Base-by-base conservation (phyloP, 2,329 filamentous ascomycete species). In the Beauveria scarabaeidicola region DNA sequence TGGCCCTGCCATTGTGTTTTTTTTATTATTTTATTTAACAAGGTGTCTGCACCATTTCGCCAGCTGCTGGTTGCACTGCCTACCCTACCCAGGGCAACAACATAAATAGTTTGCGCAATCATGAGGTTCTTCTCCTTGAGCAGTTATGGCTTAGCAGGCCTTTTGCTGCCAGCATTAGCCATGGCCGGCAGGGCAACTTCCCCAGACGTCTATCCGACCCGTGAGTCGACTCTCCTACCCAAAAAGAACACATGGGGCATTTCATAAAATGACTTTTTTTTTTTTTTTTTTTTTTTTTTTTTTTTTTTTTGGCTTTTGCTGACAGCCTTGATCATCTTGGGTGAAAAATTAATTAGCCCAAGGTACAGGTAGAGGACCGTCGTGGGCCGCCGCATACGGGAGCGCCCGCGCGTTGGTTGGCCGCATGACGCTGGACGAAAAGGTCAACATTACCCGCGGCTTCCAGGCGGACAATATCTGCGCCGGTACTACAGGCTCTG, bases 351-450 rank as follows among this genome's bases (percentile, higher is more conserved):
- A n/a, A n/a, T n/a, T 8, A 75, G 73, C 73, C 2, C 38, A 63
- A 6, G 69, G 69, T 4, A 68, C 69, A 52, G 72, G 71, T 6
- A 55, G 62, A 3, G 75, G 73, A 1, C 61, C 60, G 29, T 89
- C 60, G 29, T 89, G 86, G 86, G 74, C 75, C 8, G 73, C 75
- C 27, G 83, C 85, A 46, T 88, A 87, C 66, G 71, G 72, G 47
- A 82, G 80, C 62, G 85, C 86, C 1, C 74, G 78, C 38, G 68
- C 72, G 1, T 70, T 89, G 2, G 85, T 88, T 10, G 72, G 73
- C 29, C 78, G 81, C 55, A 82, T 89, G 80, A 88, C 85, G 0
- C 69, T 88, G 1, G 84, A 85, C 13, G 86, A 89, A 67, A 88
- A 85, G 67, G 83, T 73, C 38, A 79, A 80, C 61, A 69, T 79